phyloP scores from a whole-genome alignment of 2,329 filamentous ascomycete species.

The Trichoderma sp. region DNA sequence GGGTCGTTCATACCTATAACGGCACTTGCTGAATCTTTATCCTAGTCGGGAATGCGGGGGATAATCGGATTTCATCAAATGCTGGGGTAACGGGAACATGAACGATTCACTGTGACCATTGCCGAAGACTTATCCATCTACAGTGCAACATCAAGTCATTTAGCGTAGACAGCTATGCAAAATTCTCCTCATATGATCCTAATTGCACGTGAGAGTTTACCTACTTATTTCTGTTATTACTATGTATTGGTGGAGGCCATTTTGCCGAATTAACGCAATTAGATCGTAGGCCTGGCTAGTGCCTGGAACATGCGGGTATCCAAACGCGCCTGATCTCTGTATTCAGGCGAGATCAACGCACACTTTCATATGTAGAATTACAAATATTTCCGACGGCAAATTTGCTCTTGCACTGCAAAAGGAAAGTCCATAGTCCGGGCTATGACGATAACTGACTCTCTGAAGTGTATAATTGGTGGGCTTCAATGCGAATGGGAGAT shows the following conservation, averaged over 20 bases:
- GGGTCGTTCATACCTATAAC: not conserved
- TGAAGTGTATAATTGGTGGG: not conserved
- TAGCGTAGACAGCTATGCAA: conserved; percentile 1
- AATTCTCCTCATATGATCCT: conserved; percentile 12
- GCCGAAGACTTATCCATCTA: not conserved
- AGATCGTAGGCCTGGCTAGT: not conserved
- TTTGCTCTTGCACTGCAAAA: not conserved
- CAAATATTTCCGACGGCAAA: conserved; percentile 20
- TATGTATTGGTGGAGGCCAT: not conserved
- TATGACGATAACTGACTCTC: not conserved
- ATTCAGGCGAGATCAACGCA: not conserved
- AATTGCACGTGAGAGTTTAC: not conserved
- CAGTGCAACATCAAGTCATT: not conserved
- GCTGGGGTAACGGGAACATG: not conserved
- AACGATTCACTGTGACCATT: conserved; percentile 11
- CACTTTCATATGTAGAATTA: not conserved
- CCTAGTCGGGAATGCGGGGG: not conserved
- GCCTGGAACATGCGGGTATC: not conserved
- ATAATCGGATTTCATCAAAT: not conserved
- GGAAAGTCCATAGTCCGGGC: conserved; percentile 2
- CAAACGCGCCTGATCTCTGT: not conserved
- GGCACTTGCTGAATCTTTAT: not conserved
- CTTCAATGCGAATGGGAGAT: not conserved
- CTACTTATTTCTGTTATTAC: not conserved
- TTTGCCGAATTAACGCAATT: conserved; percentile 13